Percentiles rank a stretch among this genome's conserved stretches.
These are phyloP conservation scores for Elongisporangium senticosum DNA, from an alignment of 352 stramenopile genomes.

Conservation along the genomic window DNA sequence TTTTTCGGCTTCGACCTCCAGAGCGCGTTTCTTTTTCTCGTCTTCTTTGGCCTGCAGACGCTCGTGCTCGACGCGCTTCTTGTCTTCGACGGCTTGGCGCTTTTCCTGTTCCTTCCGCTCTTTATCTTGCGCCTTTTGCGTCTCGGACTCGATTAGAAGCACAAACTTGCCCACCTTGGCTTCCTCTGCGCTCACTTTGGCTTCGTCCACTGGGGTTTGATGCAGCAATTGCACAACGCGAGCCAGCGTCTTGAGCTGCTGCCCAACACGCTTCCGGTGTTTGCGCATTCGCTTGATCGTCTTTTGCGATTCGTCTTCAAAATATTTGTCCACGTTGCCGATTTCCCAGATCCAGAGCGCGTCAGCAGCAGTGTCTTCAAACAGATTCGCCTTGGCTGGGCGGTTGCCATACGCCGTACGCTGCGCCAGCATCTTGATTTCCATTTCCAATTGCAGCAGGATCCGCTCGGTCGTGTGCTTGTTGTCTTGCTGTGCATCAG, in stretches of 20 bases:
- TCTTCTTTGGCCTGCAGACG: conserved; percentile 54
- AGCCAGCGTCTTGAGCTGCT: conserved; percentile 64
- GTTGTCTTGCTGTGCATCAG: conserved; percentile 8
- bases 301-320: conserved; percentile 60
- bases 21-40: conserved; percentile 55
- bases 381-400: conserved; percentile 67
- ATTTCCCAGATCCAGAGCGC: conserved; percentile 85
- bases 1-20: conserved; percentile 41
- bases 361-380: conserved; percentile 69
- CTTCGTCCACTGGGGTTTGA: conserved; percentile 60
- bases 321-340: conserved; percentile 66
- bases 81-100: conserved; percentile 38
- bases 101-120: conserved; percentile 63
- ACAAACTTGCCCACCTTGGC: conserved; percentile 78
- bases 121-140: conserved; percentile 47
- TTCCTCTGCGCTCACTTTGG: conserved; percentile 77
- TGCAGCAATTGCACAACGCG: conserved; percentile 66
- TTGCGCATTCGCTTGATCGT: conserved; percentile 76
- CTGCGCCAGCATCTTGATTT: conserved; percentile 86
- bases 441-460: conserved; percentile 64
- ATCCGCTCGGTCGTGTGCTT: conserved; percentile 11
- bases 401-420: conserved; percentile 60
- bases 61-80: conserved; percentile 50
- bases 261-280: conserved; percentile 66
- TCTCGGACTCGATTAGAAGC: conserved; percentile 49